Conservation (phyloP, 768 basidiomycete species). For the Mycena kentingensis region DNA sequence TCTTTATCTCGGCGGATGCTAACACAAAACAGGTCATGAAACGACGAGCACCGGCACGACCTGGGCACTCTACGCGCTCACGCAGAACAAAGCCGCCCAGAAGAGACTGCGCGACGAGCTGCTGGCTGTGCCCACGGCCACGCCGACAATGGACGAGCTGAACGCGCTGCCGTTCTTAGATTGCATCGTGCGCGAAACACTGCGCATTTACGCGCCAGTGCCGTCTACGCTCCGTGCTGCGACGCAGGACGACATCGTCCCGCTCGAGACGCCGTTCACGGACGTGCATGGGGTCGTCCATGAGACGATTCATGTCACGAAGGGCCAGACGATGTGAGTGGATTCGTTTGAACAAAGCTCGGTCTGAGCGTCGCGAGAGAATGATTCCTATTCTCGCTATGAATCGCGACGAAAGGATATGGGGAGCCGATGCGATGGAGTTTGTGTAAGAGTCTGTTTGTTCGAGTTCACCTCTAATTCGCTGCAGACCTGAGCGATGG, state of each 20-base stretch:
- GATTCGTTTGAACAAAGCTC: no score
- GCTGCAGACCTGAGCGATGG: constrained; percentile 48
- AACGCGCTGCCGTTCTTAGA: constrained; percentile 72
- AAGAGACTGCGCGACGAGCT: constrained; percentile 61
- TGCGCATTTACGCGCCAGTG: constrained; percentile 8
- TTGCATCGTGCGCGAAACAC: constrained; percentile 12
- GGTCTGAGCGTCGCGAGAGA: background rate
- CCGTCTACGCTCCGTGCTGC: constrained; percentile 27
- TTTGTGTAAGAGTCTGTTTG: constrained; percentile 36
- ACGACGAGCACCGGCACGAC: constrained; percentile 48
- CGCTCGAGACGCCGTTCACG: constrained; percentile 34
- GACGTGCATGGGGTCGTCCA: constrained; percentile 33
- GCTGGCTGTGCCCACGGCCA: constrained; percentile 50
- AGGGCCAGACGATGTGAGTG: constrained; percentile 16
- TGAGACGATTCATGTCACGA: constrained; percentile 25
- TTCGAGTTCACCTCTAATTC: background rate
- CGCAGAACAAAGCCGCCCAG: constrained; percentile 50
- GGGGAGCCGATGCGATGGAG: constrained; percentile 47
- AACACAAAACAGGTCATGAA: no score
- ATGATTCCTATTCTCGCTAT: constrained; percentile 27
- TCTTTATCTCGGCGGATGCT: no score
- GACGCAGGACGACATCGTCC: constrained; percentile 36
- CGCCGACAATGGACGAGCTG: constrained; percentile 70
- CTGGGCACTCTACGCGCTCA: constrained; percentile 63
- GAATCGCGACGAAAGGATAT: constrained; percentile 41